Base-by-base conservation (phyloP, 345 rosid genomes). In the Gossypium stocksii region DNA sequence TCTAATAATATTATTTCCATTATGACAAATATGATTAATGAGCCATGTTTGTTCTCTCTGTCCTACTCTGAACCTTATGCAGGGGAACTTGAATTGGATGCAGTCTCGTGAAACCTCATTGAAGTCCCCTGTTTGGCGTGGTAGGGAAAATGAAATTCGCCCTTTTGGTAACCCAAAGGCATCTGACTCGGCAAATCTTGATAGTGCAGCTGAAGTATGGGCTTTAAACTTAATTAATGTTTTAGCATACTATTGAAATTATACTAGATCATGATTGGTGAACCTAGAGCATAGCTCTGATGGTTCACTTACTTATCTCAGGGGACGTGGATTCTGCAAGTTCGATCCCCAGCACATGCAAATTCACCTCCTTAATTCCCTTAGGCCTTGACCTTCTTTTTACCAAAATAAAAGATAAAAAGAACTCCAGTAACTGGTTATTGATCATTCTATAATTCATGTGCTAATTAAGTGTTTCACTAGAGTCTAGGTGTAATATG, bases 51-150 rank as follows among this genome's bases (percentile, higher is more conserved):
- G 14, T 45, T 78, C 53, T 59, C 46, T 74, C n/a, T 54, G 56
- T 53, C 29, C 51, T 66, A 44, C 61, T 64, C n/a, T 70, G 57
- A 64, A 74, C 34, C 56, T 14, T 53, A 62, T 87, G 74, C 77
- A 95, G 99, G 99, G 99, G 61, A 95, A 95, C 86, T 85, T 95
- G 85, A 95, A 95, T 54, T 95, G 99, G 99, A 95, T 95, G 99
- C 97, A 88, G 85, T 95, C 99, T 81, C 89, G 99, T 78, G 99
- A 95, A 85, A 78, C 89, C 72, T 86, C 94, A 16, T 76, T 95
- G 84, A 91, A 86, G 82, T 91, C 99, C 62, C 86, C 97, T 76
- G 98, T 95, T 74, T 95, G 99, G 99, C 87, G 70, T 76, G 98
- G 94, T 38, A 94, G 98, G 72, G 99, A 95, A 83, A 90, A 89